Conservation (phyloP, 1,284 basidiomycete species). For the Ustilago nuda region DNA sequence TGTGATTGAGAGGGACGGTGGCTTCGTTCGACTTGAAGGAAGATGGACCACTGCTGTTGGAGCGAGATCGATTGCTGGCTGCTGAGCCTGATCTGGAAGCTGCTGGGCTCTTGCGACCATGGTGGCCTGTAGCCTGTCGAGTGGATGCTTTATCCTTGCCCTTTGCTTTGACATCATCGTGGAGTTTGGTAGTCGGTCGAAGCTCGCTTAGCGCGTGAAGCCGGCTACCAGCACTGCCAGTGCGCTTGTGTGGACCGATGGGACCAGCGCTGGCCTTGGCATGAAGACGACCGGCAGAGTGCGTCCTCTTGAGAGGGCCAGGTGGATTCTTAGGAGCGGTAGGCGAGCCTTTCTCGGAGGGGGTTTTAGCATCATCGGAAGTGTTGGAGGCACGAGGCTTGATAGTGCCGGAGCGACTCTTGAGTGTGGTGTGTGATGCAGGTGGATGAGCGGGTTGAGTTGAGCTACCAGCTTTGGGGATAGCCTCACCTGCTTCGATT, state of each 20-base stretch:
- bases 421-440: slow-evolving; percentile 38
- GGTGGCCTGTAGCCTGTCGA: slow-evolving; percentile 4
- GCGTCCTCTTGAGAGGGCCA: slow-evolving; percentile 46
- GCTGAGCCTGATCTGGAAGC: slow-evolving; percentile 41
- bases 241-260: slow-evolving; percentile 53
- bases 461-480: slow-evolving; percentile 24
- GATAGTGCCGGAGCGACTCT: slow-evolving; percentile 56
- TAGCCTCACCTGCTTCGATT: slow-evolving; percentile 60
- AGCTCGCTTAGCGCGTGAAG: slow-evolving; percentile 63
- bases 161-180: slow-evolving; percentile 41
- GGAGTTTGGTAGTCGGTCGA: slow-evolving; percentile 60
- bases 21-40: slow-evolving; percentile 50
- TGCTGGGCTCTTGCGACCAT: slow-evolving; percentile 40
- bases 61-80: slow-evolving; percentile 46
- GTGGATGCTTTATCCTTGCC: slow-evolving; percentile 26
- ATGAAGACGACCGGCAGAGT: slow-evolving; percentile 57
- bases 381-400: slow-evolving; percentile 43
- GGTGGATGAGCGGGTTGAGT: slow-evolving; percentile 8
- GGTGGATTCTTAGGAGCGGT: slow-evolving; percentile 22
- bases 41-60: slow-evolving; percentile 45
- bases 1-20: slow-evolving; percentile 12
- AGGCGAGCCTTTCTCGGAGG: slow-evolving; percentile 14
- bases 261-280: slow-evolving; percentile 48
- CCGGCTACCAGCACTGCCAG: slow-evolving; percentile 57
- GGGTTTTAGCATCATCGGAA: slow-evolving; percentile 23